Conservation (phyloP, 2,329 filamentous ascomycete genomes). For the Geosmithia morbida region DNA sequence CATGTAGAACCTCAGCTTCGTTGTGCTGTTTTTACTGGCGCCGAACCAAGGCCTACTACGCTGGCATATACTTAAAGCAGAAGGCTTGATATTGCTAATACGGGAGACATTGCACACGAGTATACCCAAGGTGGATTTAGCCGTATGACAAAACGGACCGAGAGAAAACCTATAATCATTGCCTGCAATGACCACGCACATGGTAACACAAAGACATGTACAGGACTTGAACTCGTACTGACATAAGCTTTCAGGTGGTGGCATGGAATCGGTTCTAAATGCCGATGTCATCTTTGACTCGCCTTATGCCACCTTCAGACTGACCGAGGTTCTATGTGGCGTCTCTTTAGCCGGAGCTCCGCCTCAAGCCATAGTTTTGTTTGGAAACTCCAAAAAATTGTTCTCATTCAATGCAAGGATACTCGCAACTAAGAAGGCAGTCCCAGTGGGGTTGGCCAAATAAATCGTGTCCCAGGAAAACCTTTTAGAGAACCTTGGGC, state of each 20-base stretch:
- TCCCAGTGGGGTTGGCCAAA: conserved; percentile 14
- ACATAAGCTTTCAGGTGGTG: conserved; percentile 36
- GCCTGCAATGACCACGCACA: conserved; percentile 39
- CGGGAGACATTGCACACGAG: conserved; percentile 3
- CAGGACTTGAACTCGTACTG: not conserved
- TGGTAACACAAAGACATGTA: conserved; percentile 31
- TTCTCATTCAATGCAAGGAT: conserved; percentile 13
- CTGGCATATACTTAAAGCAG: conserved; percentile 50
- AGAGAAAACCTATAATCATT: conserved; percentile 62
- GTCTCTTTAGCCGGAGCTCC: conserved; percentile 59
- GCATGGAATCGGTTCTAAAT: conserved; percentile 63
- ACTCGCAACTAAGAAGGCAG: conserved; percentile 12
- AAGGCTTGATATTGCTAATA: conserved; percentile 13
- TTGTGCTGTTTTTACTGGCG: conserved; percentile 49
- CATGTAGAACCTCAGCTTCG: conserved; percentile 46
- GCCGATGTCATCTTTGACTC: conserved; percentile 57
- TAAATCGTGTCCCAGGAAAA: conserved; percentile 14
- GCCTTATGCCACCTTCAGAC: conserved; percentile 41
- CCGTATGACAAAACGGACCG: conserved; percentile 48
- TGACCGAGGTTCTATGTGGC: conserved; percentile 59
- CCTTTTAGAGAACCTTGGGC: conserved; percentile 13
- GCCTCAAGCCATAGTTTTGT: conserved; percentile 27
- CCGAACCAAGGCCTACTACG: conserved; percentile 46
- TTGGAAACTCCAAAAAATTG: conserved; percentile 18
- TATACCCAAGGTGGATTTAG: conserved; percentile 37